phyloP scores from a whole-genome alignment of 1,284 basidiomycete genomes.

The Leccinum colubrinum region DNA sequence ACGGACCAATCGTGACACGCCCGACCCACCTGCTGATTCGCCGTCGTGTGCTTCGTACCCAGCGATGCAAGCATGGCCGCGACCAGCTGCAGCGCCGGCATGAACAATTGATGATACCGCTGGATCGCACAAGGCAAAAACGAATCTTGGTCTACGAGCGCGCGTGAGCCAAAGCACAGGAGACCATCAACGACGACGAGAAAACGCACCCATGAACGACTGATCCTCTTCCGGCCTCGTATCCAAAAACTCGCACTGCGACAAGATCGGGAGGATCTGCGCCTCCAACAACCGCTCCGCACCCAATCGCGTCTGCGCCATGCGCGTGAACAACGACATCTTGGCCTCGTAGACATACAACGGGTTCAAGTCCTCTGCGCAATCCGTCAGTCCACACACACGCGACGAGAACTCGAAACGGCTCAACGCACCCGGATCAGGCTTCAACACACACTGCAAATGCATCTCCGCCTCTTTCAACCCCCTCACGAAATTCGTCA shows the following conservation, averaged over 20 bases:
- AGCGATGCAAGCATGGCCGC: slow-evolving; percentile 69
- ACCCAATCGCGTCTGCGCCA: too few relatives aligned
- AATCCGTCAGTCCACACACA: too few relatives aligned
- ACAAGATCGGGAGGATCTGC: too few relatives aligned
- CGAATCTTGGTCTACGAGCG: slow-evolving; percentile 66
- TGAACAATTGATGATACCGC: slow-evolving; percentile 85
- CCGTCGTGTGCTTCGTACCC: slow-evolving; percentile 61
- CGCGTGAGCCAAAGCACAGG: not conserved
- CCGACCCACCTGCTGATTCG: slow-evolving; percentile 59
- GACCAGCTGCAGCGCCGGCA: slow-evolving; percentile 82
- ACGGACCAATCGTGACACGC: not conserved
- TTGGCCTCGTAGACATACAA: too few relatives aligned
- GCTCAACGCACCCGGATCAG: too few relatives aligned
- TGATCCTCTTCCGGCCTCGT: too few relatives aligned
- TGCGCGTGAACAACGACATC: slow-evolving; percentile 29
- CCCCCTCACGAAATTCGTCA: not conserved
- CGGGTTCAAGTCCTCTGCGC: too few relatives aligned
- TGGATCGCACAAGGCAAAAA: slow-evolving; percentile 88
- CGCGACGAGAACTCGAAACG: too few relatives aligned
- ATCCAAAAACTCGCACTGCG: too few relatives aligned
- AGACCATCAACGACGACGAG: not conserved
- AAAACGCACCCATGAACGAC: not conserved
- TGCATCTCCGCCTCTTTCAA: not conserved
- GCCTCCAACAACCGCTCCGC: too few relatives aligned
- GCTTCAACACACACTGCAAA: too few relatives aligned